These are phyloP conservation scores for Avena eriantha DNA, from an alignment of 176 grass and related monocot genomes.

Conservation along the genomic window DNA sequence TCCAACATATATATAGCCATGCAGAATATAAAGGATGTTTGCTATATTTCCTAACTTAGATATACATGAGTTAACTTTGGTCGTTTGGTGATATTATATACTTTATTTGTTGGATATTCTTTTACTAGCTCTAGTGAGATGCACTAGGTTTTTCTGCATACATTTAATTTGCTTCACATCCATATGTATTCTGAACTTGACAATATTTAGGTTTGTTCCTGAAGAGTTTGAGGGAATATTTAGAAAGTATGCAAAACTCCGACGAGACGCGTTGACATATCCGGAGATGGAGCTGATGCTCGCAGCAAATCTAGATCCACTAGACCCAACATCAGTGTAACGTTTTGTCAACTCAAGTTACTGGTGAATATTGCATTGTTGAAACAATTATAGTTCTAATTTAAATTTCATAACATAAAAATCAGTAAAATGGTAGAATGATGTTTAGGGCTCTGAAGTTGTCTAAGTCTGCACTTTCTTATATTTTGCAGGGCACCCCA, in stretches of 20 bases:
- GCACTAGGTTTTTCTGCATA: neutral
- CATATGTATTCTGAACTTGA: neutral
- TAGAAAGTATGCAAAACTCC: conserved; percentile 59
- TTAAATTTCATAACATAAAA: neutral
- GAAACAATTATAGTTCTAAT: neutral
- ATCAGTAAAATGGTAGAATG: neutral
- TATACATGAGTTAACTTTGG: neutral
- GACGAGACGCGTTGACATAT: conserved; percentile 58
- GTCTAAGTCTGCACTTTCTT: neutral
- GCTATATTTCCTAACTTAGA: neutral
- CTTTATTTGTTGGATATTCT: neutral
- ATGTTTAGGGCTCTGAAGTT: neutral
- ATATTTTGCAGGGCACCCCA: conserved; percentile 30
- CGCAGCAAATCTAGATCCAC: conserved; percentile 57
- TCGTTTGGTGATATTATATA: neutral
- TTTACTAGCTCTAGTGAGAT: neutral
- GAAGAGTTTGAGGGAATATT: conserved; percentile 83
- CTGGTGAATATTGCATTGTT: neutral
- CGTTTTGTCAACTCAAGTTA: neutral
- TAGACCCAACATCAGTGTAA: conserved; percentile 60
- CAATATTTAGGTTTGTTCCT: conserved; percentile 68
- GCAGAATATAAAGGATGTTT: neutral
- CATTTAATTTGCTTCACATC: neutral
- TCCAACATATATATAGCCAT: neutral
- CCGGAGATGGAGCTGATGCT: conserved; percentile 62